phyloP scores from a whole-genome alignment of 1,284 basidiomycete species.

The Cryptococcus sp. region DNA sequence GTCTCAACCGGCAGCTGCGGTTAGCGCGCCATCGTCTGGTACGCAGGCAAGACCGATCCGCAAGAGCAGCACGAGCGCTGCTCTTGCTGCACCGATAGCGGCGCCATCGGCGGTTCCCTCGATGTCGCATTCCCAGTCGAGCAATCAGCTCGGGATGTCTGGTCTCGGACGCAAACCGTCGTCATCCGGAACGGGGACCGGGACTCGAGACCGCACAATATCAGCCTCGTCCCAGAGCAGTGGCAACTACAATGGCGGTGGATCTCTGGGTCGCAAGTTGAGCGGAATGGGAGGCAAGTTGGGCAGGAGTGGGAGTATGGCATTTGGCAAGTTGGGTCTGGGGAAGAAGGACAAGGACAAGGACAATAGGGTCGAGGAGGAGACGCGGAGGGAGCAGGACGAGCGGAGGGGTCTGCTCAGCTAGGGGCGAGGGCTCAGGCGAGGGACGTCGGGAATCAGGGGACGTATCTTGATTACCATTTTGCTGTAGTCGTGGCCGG shows the following conservation, averaged over 20 bases:
- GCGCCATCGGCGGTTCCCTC: background rate
- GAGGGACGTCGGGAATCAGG: background rate
- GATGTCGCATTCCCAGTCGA: constrained; percentile 1
- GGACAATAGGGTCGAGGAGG: constrained; percentile 21
- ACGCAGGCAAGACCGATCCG: no score
- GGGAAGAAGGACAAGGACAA: constrained; percentile 46
- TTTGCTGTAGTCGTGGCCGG: background rate
- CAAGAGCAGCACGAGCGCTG: no score
- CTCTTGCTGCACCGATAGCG: no score
- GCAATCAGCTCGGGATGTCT: background rate
- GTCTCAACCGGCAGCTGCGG: background rate
- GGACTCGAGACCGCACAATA: constrained; percentile 21
- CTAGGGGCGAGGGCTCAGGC: background rate
- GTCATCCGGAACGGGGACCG: no score
- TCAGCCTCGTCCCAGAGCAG: constrained; percentile 13
- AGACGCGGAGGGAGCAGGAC: constrained; percentile 14
- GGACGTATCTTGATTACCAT: background rate
- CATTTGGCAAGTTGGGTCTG: constrained; percentile 47
- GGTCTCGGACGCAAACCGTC: constrained; percentile 14
- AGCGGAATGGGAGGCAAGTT: constrained; percentile 41
- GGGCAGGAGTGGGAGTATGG: constrained; percentile 40
- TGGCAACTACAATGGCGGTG: constrained; percentile 26
- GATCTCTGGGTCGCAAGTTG: constrained; percentile 32
- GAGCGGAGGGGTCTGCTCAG: constrained; percentile 20
- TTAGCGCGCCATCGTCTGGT: background rate